Percentiles rank a stretch among this genome's conserved stretches.
Evolutionary conservation across 495 filamentous ascomycete species (phyloP).

Genomic region (Hyaloscypha variabilis): DNA sequence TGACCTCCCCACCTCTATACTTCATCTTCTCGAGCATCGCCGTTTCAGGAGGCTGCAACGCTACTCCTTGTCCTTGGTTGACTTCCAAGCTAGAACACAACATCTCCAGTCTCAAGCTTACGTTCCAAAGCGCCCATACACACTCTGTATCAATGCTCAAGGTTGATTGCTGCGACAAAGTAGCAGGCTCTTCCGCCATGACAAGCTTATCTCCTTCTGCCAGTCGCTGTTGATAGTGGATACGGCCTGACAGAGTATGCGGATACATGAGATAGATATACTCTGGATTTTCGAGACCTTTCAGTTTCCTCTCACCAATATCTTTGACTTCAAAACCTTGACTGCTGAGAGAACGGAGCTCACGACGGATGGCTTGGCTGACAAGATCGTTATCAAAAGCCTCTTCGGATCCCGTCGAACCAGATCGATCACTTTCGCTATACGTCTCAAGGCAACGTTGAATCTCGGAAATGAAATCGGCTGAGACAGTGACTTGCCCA

Average conservation of each 20-base stretch:
- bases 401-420: constrained; percentile 69
- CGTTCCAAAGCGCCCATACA: constrained; percentile 88
- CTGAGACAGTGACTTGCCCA: constrained; percentile 93
- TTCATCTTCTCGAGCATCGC: constrained; percentile 83
- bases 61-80: constrained; percentile 59
- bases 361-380: constrained; percentile 75
- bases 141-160: constrained; percentile 70
- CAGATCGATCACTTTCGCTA: constrained; percentile 70
- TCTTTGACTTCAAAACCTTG: constrained; percentile 98
- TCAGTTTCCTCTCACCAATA: constrained; percentile 89
- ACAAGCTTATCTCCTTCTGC: constrained; percentile 25
- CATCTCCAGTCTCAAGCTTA: constrained; percentile 88
- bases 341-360: constrained; percentile 82
- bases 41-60: constrained; percentile 73
- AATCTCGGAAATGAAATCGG: constrained; percentile 95
- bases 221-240: constrained; percentile 55
- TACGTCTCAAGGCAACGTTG: constrained; percentile 88
- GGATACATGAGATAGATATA: constrained; percentile 93
- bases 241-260: constrained; percentile 78
- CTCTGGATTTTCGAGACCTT: constrained; percentile 97
- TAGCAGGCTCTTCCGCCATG: constrained; percentile 27
- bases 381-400: constrained; percentile 69
- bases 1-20: constrained; percentile 80
- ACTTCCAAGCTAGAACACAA: constrained; percentile 86
- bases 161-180: constrained; percentile 33